Conservation (phyloP, 2,329 filamentous ascomycete species). For the Xylariales sp. region DNA sequence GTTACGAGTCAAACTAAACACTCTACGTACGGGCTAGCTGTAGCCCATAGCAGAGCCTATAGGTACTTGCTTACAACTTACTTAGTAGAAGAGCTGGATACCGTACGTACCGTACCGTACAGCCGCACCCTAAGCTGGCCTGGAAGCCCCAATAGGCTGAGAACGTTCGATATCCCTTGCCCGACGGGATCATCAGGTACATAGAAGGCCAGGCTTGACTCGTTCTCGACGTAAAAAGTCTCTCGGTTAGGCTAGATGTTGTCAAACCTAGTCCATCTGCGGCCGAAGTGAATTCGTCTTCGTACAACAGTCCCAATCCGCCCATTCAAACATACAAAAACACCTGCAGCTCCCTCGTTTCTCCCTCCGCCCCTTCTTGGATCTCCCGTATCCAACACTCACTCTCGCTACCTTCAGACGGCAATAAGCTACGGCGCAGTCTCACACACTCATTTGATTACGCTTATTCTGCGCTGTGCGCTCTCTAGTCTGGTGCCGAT, state of each 20-base stretch:
- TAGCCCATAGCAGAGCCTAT: too few species aligned
- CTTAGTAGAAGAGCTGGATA: not conserved
- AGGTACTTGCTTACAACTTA: too few species aligned
- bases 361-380: constrained; percentile 4
- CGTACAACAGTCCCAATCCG: constrained; percentile 1
- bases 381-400: constrained; percentile 3
- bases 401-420: constrained; percentile 19
- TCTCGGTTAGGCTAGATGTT: not conserved
- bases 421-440: constrained; percentile 19
- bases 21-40: too few species aligned
- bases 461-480: constrained; percentile 6
- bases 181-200: constrained; percentile 9
- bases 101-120: constrained; percentile 3
- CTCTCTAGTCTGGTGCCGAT: constrained; percentile 1
- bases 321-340: not conserved
- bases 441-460: constrained; percentile 28
- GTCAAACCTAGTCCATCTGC: not conserved
- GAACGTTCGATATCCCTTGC: constrained; percentile 15
- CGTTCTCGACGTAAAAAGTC: constrained; percentile 7
- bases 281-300: constrained; percentile 12
- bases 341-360: constrained; percentile 6
- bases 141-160: constrained; percentile 18
- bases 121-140: constrained; percentile 27
- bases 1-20: constrained; percentile 2
- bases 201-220: constrained; percentile 22